A percentile compares a stretch with the other conserved stretches of the same genome.
Evolutionary conservation across 179 eudicot genomes (phyloP).

Genomic region (Amaranthus tricolor): DNA sequence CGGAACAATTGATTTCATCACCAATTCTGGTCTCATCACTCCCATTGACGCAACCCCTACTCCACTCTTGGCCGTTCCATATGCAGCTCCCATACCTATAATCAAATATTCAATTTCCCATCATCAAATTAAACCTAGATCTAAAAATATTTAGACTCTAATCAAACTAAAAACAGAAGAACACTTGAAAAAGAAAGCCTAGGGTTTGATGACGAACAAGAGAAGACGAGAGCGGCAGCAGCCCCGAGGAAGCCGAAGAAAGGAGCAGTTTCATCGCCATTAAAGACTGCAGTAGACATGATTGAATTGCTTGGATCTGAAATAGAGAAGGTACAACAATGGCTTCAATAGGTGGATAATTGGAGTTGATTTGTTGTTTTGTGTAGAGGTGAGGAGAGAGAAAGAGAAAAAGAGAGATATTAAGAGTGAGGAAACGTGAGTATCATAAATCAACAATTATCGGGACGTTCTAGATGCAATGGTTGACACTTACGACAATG

Average conservation of each 20-base stretch:
- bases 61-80: conserved; percentile 91
- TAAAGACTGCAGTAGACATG: conserved; percentile 43
- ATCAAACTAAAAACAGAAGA: background rate
- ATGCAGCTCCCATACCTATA: conserved; percentile 92
- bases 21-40: conserved; percentile 93
- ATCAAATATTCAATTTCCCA: background rate
- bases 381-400: too few relatives aligned
- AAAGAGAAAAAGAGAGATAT: too few relatives aligned
- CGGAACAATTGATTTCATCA: conserved; percentile 90
- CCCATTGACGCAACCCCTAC: conserved; percentile 97
- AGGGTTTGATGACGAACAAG: conserved; percentile 44
- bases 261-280: conserved; percentile 79
- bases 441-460: too few relatives aligned
- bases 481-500: too few relatives aligned
- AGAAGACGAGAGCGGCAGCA: conserved; percentile 79
- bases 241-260: conserved; percentile 88
- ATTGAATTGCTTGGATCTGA: conserved; percentile 28
- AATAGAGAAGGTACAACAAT: conserved; percentile 9
- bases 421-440: too few relatives aligned
- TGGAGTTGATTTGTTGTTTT: too few relatives aligned
- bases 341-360: background rate
- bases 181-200: background rate
- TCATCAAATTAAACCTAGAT: conserved; percentile 9
- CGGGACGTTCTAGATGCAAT: too few relatives aligned
- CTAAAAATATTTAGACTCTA: background rate